phyloP scores from a whole-genome alignment of 306 rosid genomes.

The Malus orientalis region DNA sequence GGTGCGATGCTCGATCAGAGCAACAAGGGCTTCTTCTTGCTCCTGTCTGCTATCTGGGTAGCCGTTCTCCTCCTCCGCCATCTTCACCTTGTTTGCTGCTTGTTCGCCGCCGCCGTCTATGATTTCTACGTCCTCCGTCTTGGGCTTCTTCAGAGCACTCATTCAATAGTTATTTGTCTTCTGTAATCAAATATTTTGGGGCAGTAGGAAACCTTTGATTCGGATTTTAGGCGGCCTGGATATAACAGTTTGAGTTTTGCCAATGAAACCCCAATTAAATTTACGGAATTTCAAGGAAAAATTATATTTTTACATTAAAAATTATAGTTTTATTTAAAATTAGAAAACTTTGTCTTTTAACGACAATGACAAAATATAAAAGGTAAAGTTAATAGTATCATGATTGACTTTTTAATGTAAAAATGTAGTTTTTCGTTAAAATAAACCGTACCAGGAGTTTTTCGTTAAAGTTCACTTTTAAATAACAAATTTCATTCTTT shows the following conservation, averaged over 20 bases:
- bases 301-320: too few species aligned
- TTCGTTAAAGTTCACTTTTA: too few species aligned
- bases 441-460: too few species aligned
- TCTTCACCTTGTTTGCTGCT: background rate
- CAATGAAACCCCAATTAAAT: background rate
- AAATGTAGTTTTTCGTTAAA: too few species aligned
- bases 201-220: background rate
- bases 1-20: conserved; percentile 78
- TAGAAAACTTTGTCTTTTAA: too few species aligned
- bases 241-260: background rate
- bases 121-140: background rate
- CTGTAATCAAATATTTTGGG: too few species aligned
- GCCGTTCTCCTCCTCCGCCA: background rate
- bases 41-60: conserved; percentile 25
- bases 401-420: too few species aligned
- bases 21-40: conserved; percentile 78
- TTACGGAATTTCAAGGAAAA: too few species aligned
- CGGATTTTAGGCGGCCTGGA: background rate
- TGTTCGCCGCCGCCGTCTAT: background rate
- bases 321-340: too few species aligned
- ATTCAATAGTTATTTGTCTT: background rate
- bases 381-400: too few species aligned
- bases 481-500: too few species aligned
- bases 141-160: background rate
- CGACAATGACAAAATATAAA: too few species aligned